Evolutionary conservation across 2,329 filamentous ascomycete species (phyloP).

Genomic region (Emmonsiellopsis sp.): DNA sequence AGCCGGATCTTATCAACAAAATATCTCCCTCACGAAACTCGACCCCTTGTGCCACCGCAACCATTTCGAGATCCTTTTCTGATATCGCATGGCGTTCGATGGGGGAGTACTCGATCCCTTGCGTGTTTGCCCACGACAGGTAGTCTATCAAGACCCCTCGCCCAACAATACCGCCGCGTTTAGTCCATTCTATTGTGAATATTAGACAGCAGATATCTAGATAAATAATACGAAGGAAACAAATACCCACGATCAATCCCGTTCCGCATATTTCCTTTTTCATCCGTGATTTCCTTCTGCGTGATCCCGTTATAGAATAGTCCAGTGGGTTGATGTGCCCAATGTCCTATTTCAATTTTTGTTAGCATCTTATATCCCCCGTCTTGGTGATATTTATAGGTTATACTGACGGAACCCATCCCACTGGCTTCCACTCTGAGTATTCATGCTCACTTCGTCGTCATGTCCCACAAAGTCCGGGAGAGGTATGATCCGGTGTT

Average conservation of each 20-base stretch:
- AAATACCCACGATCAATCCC: constrained; percentile 25
- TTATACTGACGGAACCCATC: constrained; percentile 22
- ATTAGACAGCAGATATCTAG: too few species aligned
- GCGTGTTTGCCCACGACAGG: constrained; percentile 27
- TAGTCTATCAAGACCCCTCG: constrained; percentile 51
- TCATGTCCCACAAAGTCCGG: constrained; percentile 28
- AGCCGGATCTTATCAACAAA: constrained; percentile 43
- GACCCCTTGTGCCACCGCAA: constrained; percentile 34
- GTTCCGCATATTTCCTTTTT: background rate
- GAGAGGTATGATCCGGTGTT: constrained; percentile 26
- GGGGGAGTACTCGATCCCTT: constrained; percentile 21
- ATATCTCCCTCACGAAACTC: constrained; percentile 41
- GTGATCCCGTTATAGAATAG: constrained; percentile 42
- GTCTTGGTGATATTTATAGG: too few species aligned
- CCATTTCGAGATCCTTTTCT: constrained; percentile 28
- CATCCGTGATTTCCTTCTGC: constrained; percentile 9
- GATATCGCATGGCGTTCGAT: constrained; percentile 33
- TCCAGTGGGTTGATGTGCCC: constrained; percentile 35
- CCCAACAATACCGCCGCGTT: constrained; percentile 43
- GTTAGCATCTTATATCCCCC: too few species aligned
- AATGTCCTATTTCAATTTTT: constrained; percentile 29
- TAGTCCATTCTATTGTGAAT: constrained; percentile 39
- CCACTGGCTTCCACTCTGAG: constrained; percentile 48
- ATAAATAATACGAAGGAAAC: constrained; percentile 14
- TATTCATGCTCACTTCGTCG: constrained; percentile 47